Conservation (phyloP, 2,329 filamentous ascomycete genomes). For the Fusarium marasasianum region DNA sequence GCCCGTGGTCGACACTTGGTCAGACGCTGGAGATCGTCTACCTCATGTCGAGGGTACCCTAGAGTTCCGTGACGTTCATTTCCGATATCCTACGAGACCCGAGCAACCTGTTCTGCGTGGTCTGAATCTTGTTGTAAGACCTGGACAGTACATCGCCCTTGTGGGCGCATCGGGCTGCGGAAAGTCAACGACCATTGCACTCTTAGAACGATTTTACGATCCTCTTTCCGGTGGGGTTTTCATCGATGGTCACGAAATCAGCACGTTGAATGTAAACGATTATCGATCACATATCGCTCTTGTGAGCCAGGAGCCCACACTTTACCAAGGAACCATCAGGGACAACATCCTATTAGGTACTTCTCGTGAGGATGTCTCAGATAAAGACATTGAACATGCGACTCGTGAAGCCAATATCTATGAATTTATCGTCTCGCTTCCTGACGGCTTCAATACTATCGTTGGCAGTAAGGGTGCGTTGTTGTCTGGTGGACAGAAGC, state of each 20-base stretch:
- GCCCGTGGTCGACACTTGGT: conserved; percentile 86
- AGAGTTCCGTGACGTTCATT: conserved; percentile 93
- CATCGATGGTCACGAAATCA: conserved; percentile 85
- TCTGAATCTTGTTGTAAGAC: conserved; percentile 76
- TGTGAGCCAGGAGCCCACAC: conserved; percentile 91
- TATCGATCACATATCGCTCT: conserved; percentile 87
- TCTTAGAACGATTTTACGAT: conserved; percentile 95
- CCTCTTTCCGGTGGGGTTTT: conserved; percentile 81
- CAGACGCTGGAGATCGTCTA: conserved; percentile 70
- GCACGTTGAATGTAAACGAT: conserved; percentile 81
- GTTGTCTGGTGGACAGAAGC: conserved; percentile 91
- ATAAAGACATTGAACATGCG: conserved; percentile 78
- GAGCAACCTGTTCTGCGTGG: conserved; percentile 93
- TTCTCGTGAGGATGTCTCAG: conserved; percentile 71
- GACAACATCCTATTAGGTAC: conserved; percentile 90
- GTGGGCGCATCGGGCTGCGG: conserved; percentile 96
- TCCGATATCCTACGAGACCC: conserved; percentile 90
- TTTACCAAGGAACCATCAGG: conserved; percentile 91
- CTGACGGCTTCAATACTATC: conserved; percentile 84
- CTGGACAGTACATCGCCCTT: conserved; percentile 85
- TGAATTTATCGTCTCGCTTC: conserved; percentile 87
- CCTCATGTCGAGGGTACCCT: conserved; percentile 76
- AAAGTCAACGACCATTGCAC: conserved; percentile 91
- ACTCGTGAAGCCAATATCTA: conserved; percentile 93
- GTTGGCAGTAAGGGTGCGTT: conserved; percentile 89